Base-by-base conservation (phyloP, 768 basidiomycete species). In the Amanita subjunquillea region DNA sequence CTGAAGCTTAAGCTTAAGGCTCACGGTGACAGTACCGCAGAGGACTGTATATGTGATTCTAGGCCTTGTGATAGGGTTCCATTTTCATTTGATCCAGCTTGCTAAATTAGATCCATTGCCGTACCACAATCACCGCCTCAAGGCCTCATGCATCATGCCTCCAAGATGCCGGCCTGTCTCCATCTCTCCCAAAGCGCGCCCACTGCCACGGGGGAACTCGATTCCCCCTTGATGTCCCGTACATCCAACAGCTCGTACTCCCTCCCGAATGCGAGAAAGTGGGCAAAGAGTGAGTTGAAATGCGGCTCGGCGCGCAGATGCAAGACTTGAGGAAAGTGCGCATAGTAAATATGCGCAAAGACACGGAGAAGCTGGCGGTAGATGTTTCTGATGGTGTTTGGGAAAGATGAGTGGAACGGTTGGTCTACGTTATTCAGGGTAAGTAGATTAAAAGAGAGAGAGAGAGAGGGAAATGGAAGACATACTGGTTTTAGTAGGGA, bases 281-380 rank as follows among this genome's bases (percentile, higher is more conserved):
- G 95, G 0, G 95, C 95, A 67, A 98, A 98, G 36, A 98, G 82
- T 3, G 92, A 95, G 67, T 95, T 95, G 72, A 95, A 94, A 65
- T 95, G 93, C 0, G 90, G 90, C 63, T 98, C 95, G 8, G 87
- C 83, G 38, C 91, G 89, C 23, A 98, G 79, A 63, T 98, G 92
- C 22, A 98, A 79, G 62, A 97, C 87, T 59, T 89, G 84, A 2
- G 77, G 74, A 64, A 93, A 98, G 63, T 98, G 95, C 7, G 91
- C 88, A 65, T 97, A 87, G 65, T 97, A 98, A 60, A 98, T 81
- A 72, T 98, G 95, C 8, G 95, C 94, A 63, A 97, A 97, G 58
- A 98, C 88, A 45, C 95, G 89, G 52, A 98, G 80, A 34, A 98
- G 88, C 62, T 97, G 94, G 30, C 93, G 90, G 69, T 97, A 98